A percentile compares a stretch with the other conserved stretches of the same genome.
Evolutionary conservation across 371 early-diverging fungal genomes (phyloP).

Genomic region (Mortierella sp.): DNA sequence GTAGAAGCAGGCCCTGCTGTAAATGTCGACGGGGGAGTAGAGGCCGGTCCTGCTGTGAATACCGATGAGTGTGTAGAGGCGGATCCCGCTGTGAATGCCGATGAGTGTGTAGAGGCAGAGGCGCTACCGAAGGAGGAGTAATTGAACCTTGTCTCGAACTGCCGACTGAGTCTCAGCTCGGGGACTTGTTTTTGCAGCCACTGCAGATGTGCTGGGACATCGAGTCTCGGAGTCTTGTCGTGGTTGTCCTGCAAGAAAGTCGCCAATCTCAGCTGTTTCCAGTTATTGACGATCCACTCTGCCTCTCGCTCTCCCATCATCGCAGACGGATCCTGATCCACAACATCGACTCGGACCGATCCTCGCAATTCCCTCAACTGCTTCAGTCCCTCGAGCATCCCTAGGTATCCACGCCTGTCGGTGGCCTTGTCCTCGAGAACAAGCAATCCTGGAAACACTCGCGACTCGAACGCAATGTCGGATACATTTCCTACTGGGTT

Average conservation of each 20-base stretch:
- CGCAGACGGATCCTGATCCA: not conserved
- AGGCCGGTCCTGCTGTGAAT: not conserved
- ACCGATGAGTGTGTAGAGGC: not conserved
- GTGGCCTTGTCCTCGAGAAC: not conserved
- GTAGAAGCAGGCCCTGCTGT: not conserved
- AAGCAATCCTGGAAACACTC: not conserved
- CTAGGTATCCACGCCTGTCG: not conserved
- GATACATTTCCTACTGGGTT: not conserved
- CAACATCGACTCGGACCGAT: not conserved
- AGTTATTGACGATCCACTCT: not conserved
- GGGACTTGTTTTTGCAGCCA: not conserved
- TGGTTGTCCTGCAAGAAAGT: not conserved
- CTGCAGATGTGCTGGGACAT: not conserved
- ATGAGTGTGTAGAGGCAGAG: not conserved
- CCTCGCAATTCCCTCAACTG: conserved; percentile 2
- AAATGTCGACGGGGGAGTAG: no score
- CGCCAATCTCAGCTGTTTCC: not conserved
- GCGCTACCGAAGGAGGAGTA: not conserved
- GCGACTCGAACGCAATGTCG: not conserved
- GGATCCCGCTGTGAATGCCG: not conserved
- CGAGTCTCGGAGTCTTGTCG: not conserved
- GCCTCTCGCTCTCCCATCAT: not conserved
- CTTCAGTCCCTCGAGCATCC: not conserved
- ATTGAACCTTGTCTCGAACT: not conserved
- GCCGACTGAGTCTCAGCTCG: not conserved